Evolutionary conservation across 768 basidiomycete species (phyloP).

Genomic region (Chiua virens): DNA sequence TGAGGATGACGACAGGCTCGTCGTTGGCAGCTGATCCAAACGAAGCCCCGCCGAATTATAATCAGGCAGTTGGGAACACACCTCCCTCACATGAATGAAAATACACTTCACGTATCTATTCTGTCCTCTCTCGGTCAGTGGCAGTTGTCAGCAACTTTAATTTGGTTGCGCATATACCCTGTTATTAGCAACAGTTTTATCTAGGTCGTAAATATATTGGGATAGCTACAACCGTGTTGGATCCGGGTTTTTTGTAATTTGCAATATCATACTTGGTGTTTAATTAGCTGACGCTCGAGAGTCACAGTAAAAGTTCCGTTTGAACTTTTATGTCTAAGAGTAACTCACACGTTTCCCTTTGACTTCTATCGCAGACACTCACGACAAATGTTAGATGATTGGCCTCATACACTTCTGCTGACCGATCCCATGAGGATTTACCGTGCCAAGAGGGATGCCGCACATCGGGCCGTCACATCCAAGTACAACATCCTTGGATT

Average conservation of each 20-base stretch:
- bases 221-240: too few relatives aligned
- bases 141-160: background rate
- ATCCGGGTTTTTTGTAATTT: too few relatives aligned
- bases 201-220: too few relatives aligned
- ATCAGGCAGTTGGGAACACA: conserved; percentile 13
- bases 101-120: background rate
- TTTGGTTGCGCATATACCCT: background rate
- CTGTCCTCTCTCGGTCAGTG: too few relatives aligned
- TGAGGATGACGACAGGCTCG: too few relatives aligned
- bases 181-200: too few relatives aligned
- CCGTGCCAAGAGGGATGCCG: conserved; percentile 72
- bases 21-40: background rate
- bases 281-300: too few relatives aligned
- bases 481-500: conserved; percentile 95
- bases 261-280: too few relatives aligned
- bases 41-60: conserved; percentile 26
- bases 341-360: background rate
- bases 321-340: too few relatives aligned
- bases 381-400: conserved; percentile 35
- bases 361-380: background rate
- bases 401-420: conserved; percentile 36
- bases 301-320: too few relatives aligned
- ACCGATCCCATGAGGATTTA: conserved; percentile 85
- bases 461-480: conserved; percentile 64
- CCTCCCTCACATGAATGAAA: background rate